These are phyloP conservation scores for Salvia splendens DNA, from an alignment of 257 asterid genomes.

Conservation along the genomic window DNA sequence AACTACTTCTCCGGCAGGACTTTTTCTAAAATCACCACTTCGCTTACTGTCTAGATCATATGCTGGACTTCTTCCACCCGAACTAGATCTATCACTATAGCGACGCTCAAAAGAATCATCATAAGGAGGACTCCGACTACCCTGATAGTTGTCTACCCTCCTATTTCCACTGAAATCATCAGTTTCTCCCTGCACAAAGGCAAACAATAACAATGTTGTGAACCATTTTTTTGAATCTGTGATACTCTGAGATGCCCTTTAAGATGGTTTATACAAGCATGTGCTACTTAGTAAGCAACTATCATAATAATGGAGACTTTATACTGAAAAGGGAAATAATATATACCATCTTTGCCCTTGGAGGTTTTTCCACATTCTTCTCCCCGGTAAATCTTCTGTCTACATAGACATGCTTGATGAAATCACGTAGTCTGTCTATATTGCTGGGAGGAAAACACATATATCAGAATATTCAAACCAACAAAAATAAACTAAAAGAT, in stretches of 20 bases:
- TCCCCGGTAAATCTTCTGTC: conserved; percentile 95
- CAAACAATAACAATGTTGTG: conserved; percentile 18
- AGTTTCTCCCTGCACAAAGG: conserved; percentile 67
- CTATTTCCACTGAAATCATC: conserved; percentile 62
- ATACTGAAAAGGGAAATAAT: conserved; percentile 17
- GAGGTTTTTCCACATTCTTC: conserved; percentile 77
- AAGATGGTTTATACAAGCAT: conserved; percentile 6
- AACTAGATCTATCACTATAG: conserved; percentile 62
- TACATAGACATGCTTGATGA: conserved; percentile 94
- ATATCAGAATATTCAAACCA: conserved; percentile 24
- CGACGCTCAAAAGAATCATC: conserved; percentile 71
- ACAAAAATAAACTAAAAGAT: conserved; percentile 21
- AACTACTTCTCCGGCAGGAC: conserved; percentile 79
- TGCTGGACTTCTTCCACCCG: conserved; percentile 94
- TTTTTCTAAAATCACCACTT: conserved; percentile 55
- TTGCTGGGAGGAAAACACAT: conserved; percentile 56
- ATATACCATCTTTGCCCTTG: conserved; percentile 64
- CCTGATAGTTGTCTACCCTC: conserved; percentile 63
- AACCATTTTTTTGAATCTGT: not conserved
- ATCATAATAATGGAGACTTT: conserved; percentile 23
- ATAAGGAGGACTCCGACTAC: conserved; percentile 89
- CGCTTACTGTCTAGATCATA: conserved; percentile 64
- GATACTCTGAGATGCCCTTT: conserved; percentile 15
- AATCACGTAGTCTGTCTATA: conserved; percentile 84
- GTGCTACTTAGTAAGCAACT: conserved; percentile 20